A percentile compares a stretch with the other conserved stretches of the same genome.
Evolutionary conservation across 169 alveolate species (phyloP).

Genomic region (Plasmodium adleri): DNA sequence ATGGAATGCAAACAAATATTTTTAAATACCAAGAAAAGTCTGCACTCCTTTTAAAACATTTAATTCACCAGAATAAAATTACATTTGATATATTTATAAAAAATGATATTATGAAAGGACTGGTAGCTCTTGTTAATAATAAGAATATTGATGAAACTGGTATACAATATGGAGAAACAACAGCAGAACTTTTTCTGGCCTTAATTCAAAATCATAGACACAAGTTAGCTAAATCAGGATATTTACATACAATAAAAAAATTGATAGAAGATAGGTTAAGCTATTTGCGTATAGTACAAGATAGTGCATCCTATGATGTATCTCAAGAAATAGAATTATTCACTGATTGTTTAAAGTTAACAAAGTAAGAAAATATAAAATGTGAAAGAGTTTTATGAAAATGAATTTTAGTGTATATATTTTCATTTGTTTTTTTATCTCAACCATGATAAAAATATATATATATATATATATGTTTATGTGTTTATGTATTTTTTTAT

Average conservation of each 20-base stretch:
- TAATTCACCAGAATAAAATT: constrained; percentile 63
- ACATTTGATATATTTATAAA: constrained; percentile 51
- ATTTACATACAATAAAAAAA: constrained; percentile 24
- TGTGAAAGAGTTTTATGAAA: too few species aligned
- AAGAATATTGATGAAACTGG: constrained; percentile 73
- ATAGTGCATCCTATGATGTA: constrained; percentile 70
- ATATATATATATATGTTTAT: not conserved
- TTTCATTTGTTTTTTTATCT: too few species aligned
- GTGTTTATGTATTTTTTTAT: not conserved
- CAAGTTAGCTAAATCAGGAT: constrained; percentile 56
- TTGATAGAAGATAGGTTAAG: constrained; percentile 56
- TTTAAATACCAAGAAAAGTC: constrained; percentile 70
- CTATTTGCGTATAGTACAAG: constrained; percentile 47
- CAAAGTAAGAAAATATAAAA: constrained; percentile 15
- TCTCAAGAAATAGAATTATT: constrained; percentile 68
- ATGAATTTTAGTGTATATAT: too few species aligned
- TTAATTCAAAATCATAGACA: constrained; percentile 72
- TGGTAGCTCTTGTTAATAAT: constrained; percentile 44
- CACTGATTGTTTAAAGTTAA: constrained; percentile 50
- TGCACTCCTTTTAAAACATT: constrained; percentile 74
- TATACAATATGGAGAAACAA: constrained; percentile 75
- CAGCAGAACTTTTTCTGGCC: constrained; percentile 69
- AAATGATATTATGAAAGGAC: constrained; percentile 71
- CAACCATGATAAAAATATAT: not conserved
- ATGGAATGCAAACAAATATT: constrained; percentile 75